Evolutionary conservation across 495 filamentous ascomycete species (phyloP).

Genomic region (Neurospora sp.): DNA sequence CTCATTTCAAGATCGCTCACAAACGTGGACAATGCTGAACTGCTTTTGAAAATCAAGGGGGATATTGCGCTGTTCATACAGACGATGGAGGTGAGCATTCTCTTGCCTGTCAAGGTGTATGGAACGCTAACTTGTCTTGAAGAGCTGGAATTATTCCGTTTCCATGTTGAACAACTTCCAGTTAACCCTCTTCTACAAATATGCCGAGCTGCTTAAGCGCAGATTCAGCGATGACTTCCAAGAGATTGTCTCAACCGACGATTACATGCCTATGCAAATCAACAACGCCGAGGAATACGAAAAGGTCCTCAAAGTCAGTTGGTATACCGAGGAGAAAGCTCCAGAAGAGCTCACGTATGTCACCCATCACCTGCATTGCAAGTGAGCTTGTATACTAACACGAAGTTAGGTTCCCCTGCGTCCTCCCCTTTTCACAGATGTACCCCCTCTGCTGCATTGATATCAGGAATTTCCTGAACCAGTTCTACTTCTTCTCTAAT

Average conservation of each 20-base stretch:
- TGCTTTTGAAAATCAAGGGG: conserved; percentile 82
- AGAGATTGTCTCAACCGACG: conserved; percentile 93
- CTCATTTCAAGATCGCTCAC: conserved; percentile 68
- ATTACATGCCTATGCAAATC: conserved; percentile 99
- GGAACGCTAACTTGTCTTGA: conserved; percentile 8
- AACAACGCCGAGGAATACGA: conserved; percentile 83
- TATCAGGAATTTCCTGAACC: conserved; percentile 90
- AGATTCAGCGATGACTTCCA: conserved; percentile 89
- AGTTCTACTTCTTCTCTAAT: conserved; percentile 92
- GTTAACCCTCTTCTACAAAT: conserved; percentile 80
- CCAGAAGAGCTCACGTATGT: conserved; percentile 66
- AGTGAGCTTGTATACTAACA: conserved; percentile 1
- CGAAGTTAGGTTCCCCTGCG: conserved; percentile 64
- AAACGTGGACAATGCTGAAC: conserved; percentile 72
- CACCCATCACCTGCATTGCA: neutral
- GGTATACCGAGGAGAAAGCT: conserved; percentile 76
- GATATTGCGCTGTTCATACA: conserved; percentile 90
- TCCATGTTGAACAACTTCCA: conserved; percentile 70
- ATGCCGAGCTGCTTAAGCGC: conserved; percentile 81
- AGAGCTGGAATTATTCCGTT: conserved; percentile 88
- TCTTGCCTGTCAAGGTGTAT: neutral
- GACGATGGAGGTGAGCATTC: conserved; percentile 70
- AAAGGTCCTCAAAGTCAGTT: conserved; percentile 86
- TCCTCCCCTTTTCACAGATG: conserved; percentile 97
- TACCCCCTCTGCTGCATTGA: conserved; percentile 97